Percentiles rank a stretch among this genome's conserved stretches.
These are phyloP conservation scores for Paspalum notatum DNA, from an alignment of 176 grass and related monocot genomes.

Conservation along the genomic window DNA sequence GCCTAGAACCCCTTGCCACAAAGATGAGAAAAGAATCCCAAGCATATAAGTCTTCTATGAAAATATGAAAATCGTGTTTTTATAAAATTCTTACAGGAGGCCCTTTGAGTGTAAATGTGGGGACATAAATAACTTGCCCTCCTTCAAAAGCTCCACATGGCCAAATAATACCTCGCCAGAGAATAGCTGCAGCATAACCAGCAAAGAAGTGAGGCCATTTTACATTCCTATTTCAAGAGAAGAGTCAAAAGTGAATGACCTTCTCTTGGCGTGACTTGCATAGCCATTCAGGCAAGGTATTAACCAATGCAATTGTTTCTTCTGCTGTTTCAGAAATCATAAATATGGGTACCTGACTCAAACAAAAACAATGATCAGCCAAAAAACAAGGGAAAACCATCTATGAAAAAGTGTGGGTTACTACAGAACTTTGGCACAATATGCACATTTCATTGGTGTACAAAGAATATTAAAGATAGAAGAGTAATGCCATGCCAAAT, in stretches of 20 bases:
- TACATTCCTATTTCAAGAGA: slow-evolving; percentile 29
- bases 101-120: slow-evolving; percentile 67
- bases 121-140: slow-evolving; percentile 62
- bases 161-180: slow-evolving; percentile 72
- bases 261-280: slow-evolving; percentile 90
- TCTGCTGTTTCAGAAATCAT: slow-evolving; percentile 75
- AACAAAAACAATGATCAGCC: slow-evolving; percentile 9
- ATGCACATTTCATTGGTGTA: slow-evolving; percentile 26
- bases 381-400: background rate
- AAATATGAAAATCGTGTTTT: slow-evolving; percentile 21
- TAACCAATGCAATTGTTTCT: slow-evolving; percentile 64
- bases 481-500: background rate
- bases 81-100: slow-evolving; percentile 65
- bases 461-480: background rate
- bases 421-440: background rate
- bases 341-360: slow-evolving; percentile 76
- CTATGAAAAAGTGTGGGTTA: background rate
- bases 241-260: slow-evolving; percentile 50
- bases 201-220: slow-evolving; percentile 12
- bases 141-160: slow-evolving; percentile 77
- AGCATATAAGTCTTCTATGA: slow-evolving; percentile 26
- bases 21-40: background rate
- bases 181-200: slow-evolving; percentile 69
- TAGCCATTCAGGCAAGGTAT: slow-evolving; percentile 91
- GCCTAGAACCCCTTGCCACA: background rate